Evolutionary conservation across 2,329 filamentous ascomycete genomes (phyloP), one percentile per base, ranked within the genome.

Genomic region (Pseudohalonectria lignicola): DNA sequence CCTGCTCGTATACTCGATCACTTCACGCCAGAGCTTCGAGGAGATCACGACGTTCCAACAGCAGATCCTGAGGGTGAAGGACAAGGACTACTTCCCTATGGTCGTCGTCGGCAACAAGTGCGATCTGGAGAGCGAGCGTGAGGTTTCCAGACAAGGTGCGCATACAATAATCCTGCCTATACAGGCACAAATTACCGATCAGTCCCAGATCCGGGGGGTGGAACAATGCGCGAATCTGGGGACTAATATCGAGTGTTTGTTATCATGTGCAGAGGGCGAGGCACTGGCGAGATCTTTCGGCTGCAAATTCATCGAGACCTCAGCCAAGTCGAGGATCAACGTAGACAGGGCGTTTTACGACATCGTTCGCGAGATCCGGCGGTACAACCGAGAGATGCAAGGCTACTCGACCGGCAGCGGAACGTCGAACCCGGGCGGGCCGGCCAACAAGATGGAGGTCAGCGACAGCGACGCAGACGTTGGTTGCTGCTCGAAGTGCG

Each of bases 31-130:
- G 65, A 94, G 86, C 54, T 96, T 95, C 56, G 90, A 98, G 60
- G 92, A 98, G 69, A 96, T 98, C 62, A 83, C 87, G 65, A 94
- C 87, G 35, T 96, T 96, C 67, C 88, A 96, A 65, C 88, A 96
- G 71, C 92, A 98, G 66, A 98, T 98, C 59, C 72, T 98, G 51
- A 73, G 92, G 51, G 92, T 98, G 53, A 98, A 98, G 75, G 92
- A 96, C 70, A 96, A 94, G 77, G 92, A 98, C 66, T 94, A 95
- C 63, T 98, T 98, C 71, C 92, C 92, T 51, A 96, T 98, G 71
- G 94, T 96, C 41, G 85, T 98, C 33, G 92, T 96, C 31, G 92
- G 87, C 52, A 98, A 98, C 77, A 98, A 98, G 74, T 95, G 90
- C 67, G 92, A 98, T 86, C 68, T 98, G 60, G 90, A 95, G 56